A percentile compares a stretch with the other conserved stretches of the same genome.
Evolutionary conservation across 108 stramenopile species (phyloP).

Genomic region (Discostella stelligeroides): DNA sequence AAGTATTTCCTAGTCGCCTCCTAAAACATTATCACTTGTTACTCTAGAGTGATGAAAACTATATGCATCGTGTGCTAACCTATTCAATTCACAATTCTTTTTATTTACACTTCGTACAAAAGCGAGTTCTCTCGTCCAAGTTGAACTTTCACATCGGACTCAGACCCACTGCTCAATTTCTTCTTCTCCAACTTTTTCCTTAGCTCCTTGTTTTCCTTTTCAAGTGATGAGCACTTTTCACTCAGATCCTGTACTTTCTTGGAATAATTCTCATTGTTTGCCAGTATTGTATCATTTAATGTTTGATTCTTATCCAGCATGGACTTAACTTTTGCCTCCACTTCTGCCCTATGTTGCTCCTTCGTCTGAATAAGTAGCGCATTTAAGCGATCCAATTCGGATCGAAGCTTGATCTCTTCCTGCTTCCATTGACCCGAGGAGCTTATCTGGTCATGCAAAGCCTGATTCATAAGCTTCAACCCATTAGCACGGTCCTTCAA

Average conservation of each 20-base stretch:
- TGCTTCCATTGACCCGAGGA: slow-evolving; percentile 21
- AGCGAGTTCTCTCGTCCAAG: slow-evolving; percentile 31
- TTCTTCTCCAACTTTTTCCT: slow-evolving; percentile 19
- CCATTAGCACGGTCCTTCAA: slow-evolving; percentile 35
- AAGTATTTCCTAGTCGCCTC: slow-evolving; percentile 65
- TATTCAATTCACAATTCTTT: background rate
- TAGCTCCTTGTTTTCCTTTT: slow-evolving; percentile 37
- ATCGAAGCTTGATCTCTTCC: slow-evolving; percentile 15
- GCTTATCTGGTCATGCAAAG: slow-evolving; percentile 48
- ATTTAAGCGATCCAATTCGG: slow-evolving; percentile 14
- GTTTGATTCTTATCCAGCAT: slow-evolving; percentile 41
- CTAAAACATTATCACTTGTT: background rate
- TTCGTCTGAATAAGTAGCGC: slow-evolving; percentile 21
- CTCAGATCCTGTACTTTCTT: slow-evolving; percentile 45
- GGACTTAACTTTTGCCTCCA: slow-evolving; percentile 22
- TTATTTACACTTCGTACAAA: slow-evolving; percentile 28
- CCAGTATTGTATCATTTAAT: slow-evolving; percentile 44
- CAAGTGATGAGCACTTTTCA: slow-evolving; percentile 36
- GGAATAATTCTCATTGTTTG: slow-evolving; percentile 44
- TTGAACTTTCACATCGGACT: slow-evolving; percentile 20
- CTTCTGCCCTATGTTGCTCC: slow-evolving; percentile 24
- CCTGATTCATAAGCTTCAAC: slow-evolving; percentile 46
- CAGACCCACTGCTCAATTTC: background rate
- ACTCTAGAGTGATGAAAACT: background rate
- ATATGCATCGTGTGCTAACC: background rate